A percentile compares a stretch with the other conserved stretches of the same genome.
These are phyloP conservation scores for Biscogniauxia mediterranea DNA, from an alignment of 2,329 filamentous ascomycete species.

Conservation along the genomic window DNA sequence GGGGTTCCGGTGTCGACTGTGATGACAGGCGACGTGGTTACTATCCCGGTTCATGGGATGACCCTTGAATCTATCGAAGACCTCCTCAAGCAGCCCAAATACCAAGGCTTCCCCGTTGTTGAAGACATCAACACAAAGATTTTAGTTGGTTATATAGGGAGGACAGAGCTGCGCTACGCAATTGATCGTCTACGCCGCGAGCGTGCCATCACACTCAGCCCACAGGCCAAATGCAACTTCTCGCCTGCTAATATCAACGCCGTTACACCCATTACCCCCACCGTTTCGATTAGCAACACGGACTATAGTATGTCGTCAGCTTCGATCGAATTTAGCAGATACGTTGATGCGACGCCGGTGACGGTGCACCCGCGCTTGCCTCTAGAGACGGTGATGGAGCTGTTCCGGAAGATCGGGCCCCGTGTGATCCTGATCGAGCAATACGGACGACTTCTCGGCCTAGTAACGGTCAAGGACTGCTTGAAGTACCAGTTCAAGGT, in stretches of 20 bases:
- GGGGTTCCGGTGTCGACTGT: conserved; percentile 88
- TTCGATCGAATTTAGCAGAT: conserved; percentile 77
- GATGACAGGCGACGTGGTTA: conserved; percentile 77
- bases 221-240: conserved; percentile 73
- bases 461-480: conserved; percentile 96
- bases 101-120: conserved; percentile 90
- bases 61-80: conserved; percentile 74
- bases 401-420: conserved; percentile 97
- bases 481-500: conserved; percentile 97
- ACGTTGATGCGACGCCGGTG: conserved; percentile 85
- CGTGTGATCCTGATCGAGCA: conserved; percentile 92
- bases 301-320: conserved; percentile 54
- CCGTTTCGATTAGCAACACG: conserved; percentile 59
- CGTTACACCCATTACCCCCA: conserved; percentile 40
- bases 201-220: conserved; percentile 54
- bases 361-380: conserved; percentile 88
- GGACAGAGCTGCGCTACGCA: conserved; percentile 88
- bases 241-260: conserved; percentile 42
- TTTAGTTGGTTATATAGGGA: conserved; percentile 87
- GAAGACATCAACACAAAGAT: conserved; percentile 69
- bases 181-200: conserved; percentile 76
- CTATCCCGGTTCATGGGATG: conserved; percentile 72
- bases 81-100: conserved; percentile 74
- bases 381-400: conserved; percentile 95
- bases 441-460: conserved; percentile 74